Percentiles rank a stretch among this genome's conserved stretches.
Evolutionary conservation across 148 eudicot genomes (phyloP).

Genomic region (Vaccinium macrocarpon): DNA sequence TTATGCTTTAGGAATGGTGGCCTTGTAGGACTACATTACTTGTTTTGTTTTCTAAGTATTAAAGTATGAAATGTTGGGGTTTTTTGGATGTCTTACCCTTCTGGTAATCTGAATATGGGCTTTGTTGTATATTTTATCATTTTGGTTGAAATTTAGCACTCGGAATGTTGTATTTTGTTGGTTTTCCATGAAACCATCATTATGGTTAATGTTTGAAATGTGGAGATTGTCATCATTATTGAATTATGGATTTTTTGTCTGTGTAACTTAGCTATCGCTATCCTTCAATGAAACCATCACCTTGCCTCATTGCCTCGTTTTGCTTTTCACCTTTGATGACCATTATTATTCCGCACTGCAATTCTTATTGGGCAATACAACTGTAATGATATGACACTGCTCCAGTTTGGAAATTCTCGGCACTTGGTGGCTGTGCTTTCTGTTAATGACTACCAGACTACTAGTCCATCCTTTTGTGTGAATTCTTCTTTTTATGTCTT

Average conservation of each 20-base stretch:
- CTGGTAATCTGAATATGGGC: background rate
- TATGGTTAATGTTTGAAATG: background rate
- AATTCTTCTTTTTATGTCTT: background rate
- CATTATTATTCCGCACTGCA: background rate
- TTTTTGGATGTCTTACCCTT: background rate
- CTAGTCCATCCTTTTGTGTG: background rate
- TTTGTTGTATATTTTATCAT: background rate
- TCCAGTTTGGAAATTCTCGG: background rate
- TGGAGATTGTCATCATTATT: background rate
- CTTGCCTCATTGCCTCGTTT: background rate
- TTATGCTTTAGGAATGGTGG: slow-evolving; percentile 2
- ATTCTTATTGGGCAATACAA: background rate
- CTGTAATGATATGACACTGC: background rate
- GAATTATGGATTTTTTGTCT: background rate
- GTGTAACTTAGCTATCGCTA: background rate
- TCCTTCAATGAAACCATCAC: background rate
- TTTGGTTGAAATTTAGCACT: background rate
- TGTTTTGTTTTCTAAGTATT: background rate
- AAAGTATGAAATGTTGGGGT: background rate
- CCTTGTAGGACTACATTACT: background rate
- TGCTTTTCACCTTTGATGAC: background rate
- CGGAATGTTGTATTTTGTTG: background rate
- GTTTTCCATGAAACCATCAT: background rate
- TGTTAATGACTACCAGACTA: too few species aligned
- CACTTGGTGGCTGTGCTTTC: too few species aligned